Evolutionary conservation across 352 stramenopile genomes (phyloP), one percentile per base, ranked within the genome.

Genomic region (Phytophthora hybrid): DNA sequence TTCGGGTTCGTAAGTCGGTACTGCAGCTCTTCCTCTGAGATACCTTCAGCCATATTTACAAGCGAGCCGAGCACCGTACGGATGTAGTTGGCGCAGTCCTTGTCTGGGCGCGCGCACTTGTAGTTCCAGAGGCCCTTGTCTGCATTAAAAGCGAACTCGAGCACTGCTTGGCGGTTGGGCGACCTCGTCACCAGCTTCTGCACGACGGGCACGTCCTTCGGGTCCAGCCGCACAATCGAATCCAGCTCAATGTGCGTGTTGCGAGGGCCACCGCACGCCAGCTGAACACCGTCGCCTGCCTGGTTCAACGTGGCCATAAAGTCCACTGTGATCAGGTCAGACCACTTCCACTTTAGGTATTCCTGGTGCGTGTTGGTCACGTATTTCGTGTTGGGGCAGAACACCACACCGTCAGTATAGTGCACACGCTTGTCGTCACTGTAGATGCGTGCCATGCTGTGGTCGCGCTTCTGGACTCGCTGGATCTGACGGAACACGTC

Each of bases 281-380:
- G 73, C 63, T 82, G 75, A 14, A 98, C 63, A 6, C 61, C 58
- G 66, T 93, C 88, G 21, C 80, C 78, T 53, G 74, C 58, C 56
- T 90, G 85, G 41, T 86, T 81, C 44, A 93, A 62, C 18, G 80
- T 75, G 56, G 83, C 85, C 63, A 93, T 61, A 60, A 98, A 94
- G 69, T 98, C 92, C 32, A 98, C 83, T 19, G 90, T 97, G 69
- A 97, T 97, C 58, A 97, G 75, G 74, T 98, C 92, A 41, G 86
- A 84, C 90, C 91, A 98, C 75, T 98, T 98, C 92, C 92, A 98
- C 80, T 98, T 98, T 62, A 98, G 79, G 65, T 96, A 96, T 61
- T 96, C 89, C 69, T 91, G 89, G 82, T 96, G 85, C 41, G 89
- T 94, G 78, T 94, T 94, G 23, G 82, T 77, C 58, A 94, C 76